Conservation (phyloP, 306 rosid genomes). For the Quercus dentata region DNA sequence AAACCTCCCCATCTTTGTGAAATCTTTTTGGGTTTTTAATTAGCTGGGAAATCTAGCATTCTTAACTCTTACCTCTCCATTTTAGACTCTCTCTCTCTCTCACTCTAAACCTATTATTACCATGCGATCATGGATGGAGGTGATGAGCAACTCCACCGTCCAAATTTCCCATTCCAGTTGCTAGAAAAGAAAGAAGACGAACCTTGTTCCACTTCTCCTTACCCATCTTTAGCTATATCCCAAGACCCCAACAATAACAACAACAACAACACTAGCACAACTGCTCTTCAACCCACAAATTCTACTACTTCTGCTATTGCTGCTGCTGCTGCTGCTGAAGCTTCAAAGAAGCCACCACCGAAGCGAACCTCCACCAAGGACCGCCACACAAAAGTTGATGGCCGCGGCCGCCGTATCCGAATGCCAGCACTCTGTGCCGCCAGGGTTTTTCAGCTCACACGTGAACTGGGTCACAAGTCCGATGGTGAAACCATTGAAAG, state of each 20-base stretch:
- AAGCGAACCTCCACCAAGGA: slow-evolving; percentile 81
- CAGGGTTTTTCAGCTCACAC: slow-evolving; percentile 75
- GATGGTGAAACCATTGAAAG: slow-evolving; percentile 83
- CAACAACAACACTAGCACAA: slow-evolving; percentile 6
- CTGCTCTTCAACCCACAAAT: slow-evolving; percentile 1
- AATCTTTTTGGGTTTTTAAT: no score
- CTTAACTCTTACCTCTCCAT: no score
- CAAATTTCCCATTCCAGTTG: slow-evolving; percentile 79
- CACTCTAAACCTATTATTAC: background rate
- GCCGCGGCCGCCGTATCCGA: slow-evolving; percentile 81
- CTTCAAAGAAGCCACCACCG: slow-evolving; percentile 62
- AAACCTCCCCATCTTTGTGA: no score
- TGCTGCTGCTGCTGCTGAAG: slow-evolving; percentile 12
- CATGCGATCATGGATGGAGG: slow-evolving; percentile 90
- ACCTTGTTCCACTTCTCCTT: slow-evolving; percentile 57
- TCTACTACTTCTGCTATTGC: no score
- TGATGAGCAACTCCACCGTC: slow-evolving; percentile 59
- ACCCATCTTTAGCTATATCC: slow-evolving; percentile 56
- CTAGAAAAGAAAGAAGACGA: slow-evolving; percentile 87
- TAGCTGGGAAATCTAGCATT: no score
- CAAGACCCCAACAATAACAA: slow-evolving; percentile 26
- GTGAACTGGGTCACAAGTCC: slow-evolving; percentile 79
- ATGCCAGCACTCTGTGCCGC: slow-evolving; percentile 95
- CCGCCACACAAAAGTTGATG: slow-evolving; percentile 87
- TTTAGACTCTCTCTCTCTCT: background rate